Evolutionary conservation across 2,329 filamentous ascomycete species (phyloP), one percentile per base, ranked within the genome.

Genomic region (Tolypocladium capitatum): DNA sequence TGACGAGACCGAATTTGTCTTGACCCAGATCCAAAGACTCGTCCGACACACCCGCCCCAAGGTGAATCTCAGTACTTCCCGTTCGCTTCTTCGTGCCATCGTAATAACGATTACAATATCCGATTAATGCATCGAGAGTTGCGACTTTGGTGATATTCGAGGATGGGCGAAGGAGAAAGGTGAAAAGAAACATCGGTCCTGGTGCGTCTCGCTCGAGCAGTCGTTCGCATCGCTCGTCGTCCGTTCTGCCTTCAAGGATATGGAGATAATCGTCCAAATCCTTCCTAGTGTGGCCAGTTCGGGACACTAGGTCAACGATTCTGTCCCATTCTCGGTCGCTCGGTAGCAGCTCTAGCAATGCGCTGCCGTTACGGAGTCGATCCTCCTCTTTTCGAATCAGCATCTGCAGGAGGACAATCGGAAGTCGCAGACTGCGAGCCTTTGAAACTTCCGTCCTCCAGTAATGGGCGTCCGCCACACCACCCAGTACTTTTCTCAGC

Each of bases 341-440:
- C 9, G 62, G 62, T 6, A 66, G 51, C 4, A 61, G 38, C 10
- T 53, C 38, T 2, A 57, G 47, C 13, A 64, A 45, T 16, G 53
- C 46, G 24, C 48, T 47, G 11, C 52, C 49, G 6, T 41, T 48
- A 1, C 44, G 46, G 13, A 56, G 48, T 16, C 51, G 52, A 8
- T 42, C 47, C 16, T 50, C 52, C 33, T 57, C 52, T 36, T 52
- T 52, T 48, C 58, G 58, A 36, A 66, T 51, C 21, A 58, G 45
- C 53, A 60, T 56, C 38, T 66, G 63, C 36, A 66, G 50, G 28
- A 66, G 49, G n/a, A 66, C 45, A 8, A 64, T 51, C 6, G 60
- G 54, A 10, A 64, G 51, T 21, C 61, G 55, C 21, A 49, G 48
- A 40, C 51, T 60, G 28, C 63, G 62, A 20, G 54, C 51, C 38